Evolutionary conservation across 257 asterid species (phyloP).

Genomic region (Solanum corneliomulleri): DNA sequence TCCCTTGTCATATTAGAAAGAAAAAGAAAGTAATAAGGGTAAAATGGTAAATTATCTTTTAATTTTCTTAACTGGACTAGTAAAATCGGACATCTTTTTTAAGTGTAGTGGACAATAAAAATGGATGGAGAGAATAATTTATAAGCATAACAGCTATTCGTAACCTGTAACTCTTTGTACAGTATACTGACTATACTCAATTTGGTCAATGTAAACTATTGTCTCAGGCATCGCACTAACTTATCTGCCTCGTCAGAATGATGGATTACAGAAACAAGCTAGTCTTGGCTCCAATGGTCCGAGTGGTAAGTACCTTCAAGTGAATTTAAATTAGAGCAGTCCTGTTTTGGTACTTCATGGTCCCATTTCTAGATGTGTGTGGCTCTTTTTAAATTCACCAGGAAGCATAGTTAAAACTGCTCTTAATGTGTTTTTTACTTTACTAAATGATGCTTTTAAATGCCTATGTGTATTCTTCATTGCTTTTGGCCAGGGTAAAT

Average conservation of each 20-base stretch:
- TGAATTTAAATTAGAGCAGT: background rate
- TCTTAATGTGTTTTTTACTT: background rate
- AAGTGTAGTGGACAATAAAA: no score
- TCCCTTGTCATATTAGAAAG: no score
- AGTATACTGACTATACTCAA: no score
- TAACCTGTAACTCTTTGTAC: no score
- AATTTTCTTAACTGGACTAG: no score
- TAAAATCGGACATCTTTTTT: no score
- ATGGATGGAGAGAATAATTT: no score
- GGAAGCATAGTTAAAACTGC: background rate
- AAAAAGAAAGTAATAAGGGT: no score
- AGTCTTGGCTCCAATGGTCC: slow-evolving; percentile 91
- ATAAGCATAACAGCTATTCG: no score
- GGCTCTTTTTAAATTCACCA: background rate
- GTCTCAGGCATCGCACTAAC: background rate
- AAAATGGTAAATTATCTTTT: no score
- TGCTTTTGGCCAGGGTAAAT: slow-evolving; percentile 45
- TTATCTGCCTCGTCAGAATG: background rate
- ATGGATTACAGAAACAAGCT: slow-evolving; percentile 71
- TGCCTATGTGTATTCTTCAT: background rate
- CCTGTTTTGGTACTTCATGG: background rate
- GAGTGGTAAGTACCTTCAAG: slow-evolving; percentile 46
- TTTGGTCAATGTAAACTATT: background rate
- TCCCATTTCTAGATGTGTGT: background rate
- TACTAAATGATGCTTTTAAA: background rate